Base-by-base conservation (phyloP, 2,329 filamentous ascomycete species). In the Blastomyces silverae region DNA sequence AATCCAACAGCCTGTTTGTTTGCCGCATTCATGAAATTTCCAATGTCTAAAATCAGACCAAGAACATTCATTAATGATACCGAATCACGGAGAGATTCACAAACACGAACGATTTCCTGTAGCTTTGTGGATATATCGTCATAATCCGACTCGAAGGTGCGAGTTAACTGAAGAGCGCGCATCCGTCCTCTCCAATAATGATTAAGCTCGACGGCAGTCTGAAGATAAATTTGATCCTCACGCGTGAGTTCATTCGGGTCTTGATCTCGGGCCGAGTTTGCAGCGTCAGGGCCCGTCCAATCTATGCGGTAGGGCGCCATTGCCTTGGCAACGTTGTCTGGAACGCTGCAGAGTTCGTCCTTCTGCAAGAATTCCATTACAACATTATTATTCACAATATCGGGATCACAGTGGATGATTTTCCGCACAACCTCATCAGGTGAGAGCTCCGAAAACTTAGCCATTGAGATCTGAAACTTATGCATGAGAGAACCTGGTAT, bases 21-120 rank as follows among this genome's bases (percentile, higher is more conserved):
- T 64, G 92, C 89, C 75, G 97, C 94, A 81, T 99, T 99, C 94
- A 99, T 99, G 83, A 96, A 99, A 78, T 99, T 99, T 77, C 94
- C 94, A 73, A 99, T 96, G 76, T 97, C 93, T 71, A 99, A 82
- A 77, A 99, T 99, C 67, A 97, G 84, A 66, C 93, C 92, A 64
- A 99, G 85, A 58, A 99, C 92, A 69, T 96, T 97, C 88, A 97
- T 96, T 71, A 99, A 80, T 34, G 91, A 89, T 34, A 96, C 91
- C 1, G 92, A 97, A 74, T 96, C 92, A 59, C 93, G 86, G 64
- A 99, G 80, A 11, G 91, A 90, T 78, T 97, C 93, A 4, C 92
- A 93, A 10, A 96, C 92, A 39, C 81, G 81, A 46, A 95, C 89
- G n/a, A 99, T 87, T 67, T 94, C 87, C 69, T 88, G 88, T 66